Evolutionary conservation across 2,329 filamentous ascomycete species (phyloP).

Genomic region (Neonectria hederae): DNA sequence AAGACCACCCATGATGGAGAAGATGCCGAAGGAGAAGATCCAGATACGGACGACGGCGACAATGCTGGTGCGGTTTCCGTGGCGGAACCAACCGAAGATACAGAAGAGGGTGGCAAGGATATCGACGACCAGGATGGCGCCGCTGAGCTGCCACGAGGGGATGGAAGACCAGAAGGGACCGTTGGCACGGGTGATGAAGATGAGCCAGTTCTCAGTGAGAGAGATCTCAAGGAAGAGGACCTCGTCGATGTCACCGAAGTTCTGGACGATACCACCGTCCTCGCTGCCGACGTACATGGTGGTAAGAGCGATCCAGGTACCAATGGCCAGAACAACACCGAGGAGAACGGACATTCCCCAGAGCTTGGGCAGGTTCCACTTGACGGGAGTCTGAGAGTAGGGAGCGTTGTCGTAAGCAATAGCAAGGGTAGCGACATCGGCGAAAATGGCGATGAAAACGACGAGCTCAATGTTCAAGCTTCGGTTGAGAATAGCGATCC

Average conservation of each 20-base stretch:
- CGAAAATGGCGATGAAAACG: conserved; percentile 94
- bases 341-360: conserved; percentile 93
- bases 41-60: conserved; percentile 89
- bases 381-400: conserved; percentile 85
- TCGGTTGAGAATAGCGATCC: conserved; percentile 88
- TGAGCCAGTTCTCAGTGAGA: conserved; percentile 93
- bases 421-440: conserved; percentile 89
- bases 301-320: conserved; percentile 89
- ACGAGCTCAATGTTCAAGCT: conserved; percentile 87
- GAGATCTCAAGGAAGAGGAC: conserved; percentile 91
- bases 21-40: conserved; percentile 91
- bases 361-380: conserved; percentile 94
- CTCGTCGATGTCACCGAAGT: conserved; percentile 82
- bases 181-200: conserved; percentile 94
- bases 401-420: conserved; percentile 95
- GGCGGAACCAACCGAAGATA: conserved; percentile 83
- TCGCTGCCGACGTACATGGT: conserved; percentile 78
- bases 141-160: conserved; percentile 84
- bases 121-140: conserved; percentile 83
- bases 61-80: conserved; percentile 73
- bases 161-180: conserved; percentile 92
- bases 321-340: conserved; percentile 80
- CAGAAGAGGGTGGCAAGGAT: conserved; percentile 86
- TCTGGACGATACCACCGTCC: conserved; percentile 87
- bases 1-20: conserved; percentile 81